Evolutionary conservation across 148 eudicot genomes (phyloP).

Genomic region (Oxyria digyna): DNA sequence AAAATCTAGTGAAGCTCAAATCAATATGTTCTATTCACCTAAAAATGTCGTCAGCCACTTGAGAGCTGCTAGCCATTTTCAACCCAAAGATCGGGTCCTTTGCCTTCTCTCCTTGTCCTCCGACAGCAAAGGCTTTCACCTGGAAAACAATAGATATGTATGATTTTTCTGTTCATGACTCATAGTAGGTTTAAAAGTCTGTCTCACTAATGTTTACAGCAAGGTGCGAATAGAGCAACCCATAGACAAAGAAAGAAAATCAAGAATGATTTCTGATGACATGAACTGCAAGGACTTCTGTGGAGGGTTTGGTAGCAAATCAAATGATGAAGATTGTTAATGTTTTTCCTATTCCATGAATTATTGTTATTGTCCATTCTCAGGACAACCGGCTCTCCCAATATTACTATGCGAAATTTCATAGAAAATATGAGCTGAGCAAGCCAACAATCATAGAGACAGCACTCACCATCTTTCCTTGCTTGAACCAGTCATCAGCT

Average conservation of each 20-base stretch:
- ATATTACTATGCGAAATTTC: neutral
- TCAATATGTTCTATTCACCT: slow-evolving; percentile 33
- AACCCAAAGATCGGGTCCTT: slow-evolving; percentile 96
- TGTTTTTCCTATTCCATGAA: neutral
- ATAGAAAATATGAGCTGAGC: neutral
- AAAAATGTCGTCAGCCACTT: slow-evolving; percentile 68
- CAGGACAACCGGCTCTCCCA: too few relatives aligned
- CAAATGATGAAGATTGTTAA: neutral
- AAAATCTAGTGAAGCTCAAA: neutral
- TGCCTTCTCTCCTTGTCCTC: slow-evolving; percentile 71
- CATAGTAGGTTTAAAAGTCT: neutral
- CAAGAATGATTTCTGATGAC: neutral
- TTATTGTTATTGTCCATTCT: too few relatives aligned
- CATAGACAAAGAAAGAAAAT: neutral
- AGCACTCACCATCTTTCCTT: slow-evolving; percentile 61
- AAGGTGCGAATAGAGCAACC: neutral
- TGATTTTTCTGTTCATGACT: neutral
- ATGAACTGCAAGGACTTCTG: neutral
- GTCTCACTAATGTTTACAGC: neutral
- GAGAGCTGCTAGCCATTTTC: slow-evolving; percentile 73
- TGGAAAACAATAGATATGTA: slow-evolving; percentile 10
- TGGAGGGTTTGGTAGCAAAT: neutral
- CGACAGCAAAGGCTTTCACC: slow-evolving; percentile 78
- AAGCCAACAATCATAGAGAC: neutral
- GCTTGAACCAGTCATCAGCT: slow-evolving; percentile 88